These are phyloP conservation scores for Acanthochlamys bracteata DNA, from an alignment of 106 monocot species.

Conservation along the genomic window DNA sequence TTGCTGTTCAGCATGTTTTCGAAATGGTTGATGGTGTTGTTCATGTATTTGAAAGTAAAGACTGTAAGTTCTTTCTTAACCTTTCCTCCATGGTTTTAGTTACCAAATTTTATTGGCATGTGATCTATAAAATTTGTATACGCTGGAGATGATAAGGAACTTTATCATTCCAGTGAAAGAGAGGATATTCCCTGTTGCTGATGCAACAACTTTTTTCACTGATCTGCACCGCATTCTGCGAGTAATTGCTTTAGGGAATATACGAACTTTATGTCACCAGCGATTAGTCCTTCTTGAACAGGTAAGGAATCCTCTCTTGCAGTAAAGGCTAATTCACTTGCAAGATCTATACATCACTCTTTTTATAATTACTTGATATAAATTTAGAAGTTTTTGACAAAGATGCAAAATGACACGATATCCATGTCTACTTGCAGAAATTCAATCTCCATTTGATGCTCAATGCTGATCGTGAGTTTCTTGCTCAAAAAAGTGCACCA, in stretches of 20 bases:
- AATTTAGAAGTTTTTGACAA: too few species aligned
- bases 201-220: constrained; percentile 97
- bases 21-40: constrained; percentile 96
- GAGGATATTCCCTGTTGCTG: constrained; percentile 68
- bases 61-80: constrained; percentile 29
- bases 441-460: constrained; percentile 98
- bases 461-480: constrained; percentile 91
- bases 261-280: constrained; percentile 81
- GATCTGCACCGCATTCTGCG: constrained; percentile 87
- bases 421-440: constrained; percentile 39
- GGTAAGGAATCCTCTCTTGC: constrained; percentile 24
- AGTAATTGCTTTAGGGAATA: constrained; percentile 83
- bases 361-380: too few species aligned
- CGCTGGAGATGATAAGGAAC: too few species aligned
- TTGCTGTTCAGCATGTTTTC: constrained; percentile 54
- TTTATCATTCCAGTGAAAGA: constrained; percentile 37
- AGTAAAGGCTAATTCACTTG: too few species aligned
- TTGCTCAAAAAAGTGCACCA: constrained; percentile 98
- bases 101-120: too few species aligned
- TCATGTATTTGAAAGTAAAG: constrained; percentile 68
- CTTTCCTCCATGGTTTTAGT: not conserved
- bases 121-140: too few species aligned
- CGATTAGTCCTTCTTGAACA: constrained; percentile 91
- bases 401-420: too few species aligned
- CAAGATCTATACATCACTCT: too few species aligned